Evolutionary conservation across 495 filamentous ascomycete genomes (phyloP), one percentile per base, ranked within the genome.

Genomic region (Daldinia vernicosa): DNA sequence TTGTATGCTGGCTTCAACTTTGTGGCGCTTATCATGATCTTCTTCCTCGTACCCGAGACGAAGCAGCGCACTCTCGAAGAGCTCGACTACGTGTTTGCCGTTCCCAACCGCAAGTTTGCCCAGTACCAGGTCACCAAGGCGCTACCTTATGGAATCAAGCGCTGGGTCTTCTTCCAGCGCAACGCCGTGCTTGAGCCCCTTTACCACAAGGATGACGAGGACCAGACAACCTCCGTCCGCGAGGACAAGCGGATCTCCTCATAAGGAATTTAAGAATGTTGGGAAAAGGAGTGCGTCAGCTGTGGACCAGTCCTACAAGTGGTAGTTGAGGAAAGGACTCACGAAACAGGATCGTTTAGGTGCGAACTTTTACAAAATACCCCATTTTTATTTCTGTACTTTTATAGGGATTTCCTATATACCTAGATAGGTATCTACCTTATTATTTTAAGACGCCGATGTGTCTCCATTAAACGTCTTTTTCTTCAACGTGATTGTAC

Each of bases 71-170:
- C 87, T 3, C 81, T 90, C 11, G 92, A 96, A 78, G 93, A 96
- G 76, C 82, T 96, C 39, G 92, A 96, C 79, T 93, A 93, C 74
- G 88, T 96, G 60, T 96, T 93, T 67, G 90, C 88, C 7, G 90
- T 93, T 12, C 90, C 90, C 0, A 90, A 86, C 26, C 72, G 84
- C 47, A 83, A 82, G 37, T 90, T 92, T 75, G 86, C 85, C 74
- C 66, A 67, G 33, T 92, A 93, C 74, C 91, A 95, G 79, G 32
- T 88, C 30, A 84, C 76, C 60, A 83, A 87, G 67, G 87, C 82
- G 3, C 79, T 92, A n/a, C 85, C 85, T 1, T 95, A 85, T 80
- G 94, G 88, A 85, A 72, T 92, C 75, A 89, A 88, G 76, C 83
- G 88, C 30, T 92, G 87, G 65, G 78, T 95, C 35, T 78, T 95